Conservation (phyloP, 2,329 filamentous ascomycete species). For the Diplodia seriata region DNA sequence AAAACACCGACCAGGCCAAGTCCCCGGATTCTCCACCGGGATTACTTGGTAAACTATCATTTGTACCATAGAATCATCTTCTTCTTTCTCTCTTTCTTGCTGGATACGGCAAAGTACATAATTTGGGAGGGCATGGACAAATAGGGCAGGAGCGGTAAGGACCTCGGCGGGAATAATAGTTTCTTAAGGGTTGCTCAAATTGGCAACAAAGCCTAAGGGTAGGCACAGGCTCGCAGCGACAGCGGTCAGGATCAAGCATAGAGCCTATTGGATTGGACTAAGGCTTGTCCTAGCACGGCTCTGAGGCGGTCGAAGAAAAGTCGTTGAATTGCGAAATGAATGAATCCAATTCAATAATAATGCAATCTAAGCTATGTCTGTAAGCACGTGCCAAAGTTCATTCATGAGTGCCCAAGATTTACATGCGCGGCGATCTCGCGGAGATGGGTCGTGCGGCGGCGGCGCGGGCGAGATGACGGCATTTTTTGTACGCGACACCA, state of each 20-base stretch:
- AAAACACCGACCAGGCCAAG: conserved; percentile 18
- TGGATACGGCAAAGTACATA: conserved; percentile 29
- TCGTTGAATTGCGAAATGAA: conserved; percentile 14
- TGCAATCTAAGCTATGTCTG: not conserved
- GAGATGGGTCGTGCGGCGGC: conserved; percentile 8
- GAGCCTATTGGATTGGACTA: conserved; percentile 14
- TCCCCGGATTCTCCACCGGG: conserved; percentile 5
- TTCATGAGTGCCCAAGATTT: not conserved
- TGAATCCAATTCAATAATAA: not conserved
- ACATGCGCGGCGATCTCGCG: not conserved
- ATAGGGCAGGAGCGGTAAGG: not conserved
- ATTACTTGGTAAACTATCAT: conserved; percentile 29
- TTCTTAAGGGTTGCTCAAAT: conserved; percentile 13
- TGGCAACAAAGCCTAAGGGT: conserved; percentile 8
- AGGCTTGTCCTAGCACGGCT: not conserved
- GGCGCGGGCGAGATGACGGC: conserved; percentile 14
- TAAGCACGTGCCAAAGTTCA: not conserved
- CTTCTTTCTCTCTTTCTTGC: conserved; percentile 26
- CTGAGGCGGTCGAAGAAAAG: conserved; percentile 1
- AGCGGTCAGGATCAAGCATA: not conserved
- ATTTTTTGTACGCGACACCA: conserved; percentile 24
- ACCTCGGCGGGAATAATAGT: conserved; percentile 12
- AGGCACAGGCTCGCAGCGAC: not conserved
- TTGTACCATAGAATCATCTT: conserved; percentile 28
- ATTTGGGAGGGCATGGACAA: conserved; percentile 16